Conservation (phyloP, 371 early-diverging fungal genomes). For the Mortierella sp. region DNA sequence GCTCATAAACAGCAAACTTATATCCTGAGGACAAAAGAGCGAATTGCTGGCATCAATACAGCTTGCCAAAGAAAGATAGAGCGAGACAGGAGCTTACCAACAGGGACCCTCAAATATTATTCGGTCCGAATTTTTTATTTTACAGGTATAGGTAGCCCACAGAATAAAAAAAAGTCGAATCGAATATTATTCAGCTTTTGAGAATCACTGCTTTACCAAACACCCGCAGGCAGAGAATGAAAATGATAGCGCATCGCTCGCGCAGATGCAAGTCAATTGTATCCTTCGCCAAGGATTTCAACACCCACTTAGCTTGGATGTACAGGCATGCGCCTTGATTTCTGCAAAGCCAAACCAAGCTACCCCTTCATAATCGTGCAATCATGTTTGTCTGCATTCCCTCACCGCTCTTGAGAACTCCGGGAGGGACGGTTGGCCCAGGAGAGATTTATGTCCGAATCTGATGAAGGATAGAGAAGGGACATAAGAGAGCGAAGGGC, state of each 20-base stretch:
- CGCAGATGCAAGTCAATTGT: constrained; percentile 23
- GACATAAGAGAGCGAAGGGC: constrained; percentile 5
- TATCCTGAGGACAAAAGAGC: constrained; percentile 21
- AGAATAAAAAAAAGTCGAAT: no score
- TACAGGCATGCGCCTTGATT: constrained; percentile 16
- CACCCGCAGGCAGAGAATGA: constrained; percentile 12
- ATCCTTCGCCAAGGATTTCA: constrained; percentile 27
- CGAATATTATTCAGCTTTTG: no score
- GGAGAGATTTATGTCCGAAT: background rate
- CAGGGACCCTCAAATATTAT: no score
- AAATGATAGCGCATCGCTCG: constrained; percentile 14
- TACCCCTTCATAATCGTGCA: constrained; percentile 10
- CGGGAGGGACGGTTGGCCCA: constrained; percentile 10
- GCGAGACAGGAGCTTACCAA: constrained; percentile 21
- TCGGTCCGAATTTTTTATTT: no score
- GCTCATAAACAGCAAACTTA: constrained; percentile 20
- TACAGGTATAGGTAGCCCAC: no score
- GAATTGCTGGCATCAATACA: constrained; percentile 11
- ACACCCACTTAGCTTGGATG: constrained; percentile 20
- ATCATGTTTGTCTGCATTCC: constrained; percentile 20
- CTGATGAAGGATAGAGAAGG: constrained; percentile 4
- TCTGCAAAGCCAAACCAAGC: constrained; percentile 12
- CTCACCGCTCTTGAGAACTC: constrained; percentile 12
- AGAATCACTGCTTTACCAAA: constrained; percentile 26
- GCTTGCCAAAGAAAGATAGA: constrained; percentile 24